phyloP scores from a whole-genome alignment of 768 basidiomycete genomes.

The Asterophora lycoperdoides region DNA sequence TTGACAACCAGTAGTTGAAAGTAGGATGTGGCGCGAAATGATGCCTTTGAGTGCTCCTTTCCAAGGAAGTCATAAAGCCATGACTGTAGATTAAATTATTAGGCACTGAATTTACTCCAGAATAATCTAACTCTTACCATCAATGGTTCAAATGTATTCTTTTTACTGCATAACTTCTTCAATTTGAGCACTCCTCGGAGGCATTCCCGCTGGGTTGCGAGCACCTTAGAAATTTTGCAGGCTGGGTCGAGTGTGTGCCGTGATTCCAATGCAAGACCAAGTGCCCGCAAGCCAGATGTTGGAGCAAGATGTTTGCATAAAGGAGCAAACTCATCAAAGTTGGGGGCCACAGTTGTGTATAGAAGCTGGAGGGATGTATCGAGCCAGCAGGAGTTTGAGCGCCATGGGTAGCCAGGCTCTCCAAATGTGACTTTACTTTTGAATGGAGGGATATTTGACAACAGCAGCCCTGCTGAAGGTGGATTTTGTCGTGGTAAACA shows the following conservation, averaged over 20 bases:
- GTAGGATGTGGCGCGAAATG: background rate
- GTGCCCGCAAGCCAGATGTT: background rate
- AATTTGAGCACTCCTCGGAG: background rate
- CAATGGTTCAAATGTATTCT: background rate
- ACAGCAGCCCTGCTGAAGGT: no score
- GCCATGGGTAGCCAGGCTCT: background rate
- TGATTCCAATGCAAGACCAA: background rate
- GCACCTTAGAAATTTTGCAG: background rate
- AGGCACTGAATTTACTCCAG: background rate
- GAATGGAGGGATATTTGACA: no score
- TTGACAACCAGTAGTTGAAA: background rate
- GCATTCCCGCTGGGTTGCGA: background rate
- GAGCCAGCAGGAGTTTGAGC: background rate
- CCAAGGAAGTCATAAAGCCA: constrained; percentile 1
- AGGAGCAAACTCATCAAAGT: constrained; percentile 1
- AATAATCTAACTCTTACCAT: background rate
- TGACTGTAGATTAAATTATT: background rate
- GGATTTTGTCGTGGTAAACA: no score
- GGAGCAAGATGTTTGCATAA: background rate
- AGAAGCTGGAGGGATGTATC: constrained; percentile 5
- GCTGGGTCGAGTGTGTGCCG: background rate
- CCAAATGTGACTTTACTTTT: background rate
- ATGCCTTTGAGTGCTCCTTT: background rate
- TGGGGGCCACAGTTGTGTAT: background rate
- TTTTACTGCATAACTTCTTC: background rate